Base-by-base conservation (phyloP, 176 grass and related monocot genomes). In the Poa pratensis region DNA sequence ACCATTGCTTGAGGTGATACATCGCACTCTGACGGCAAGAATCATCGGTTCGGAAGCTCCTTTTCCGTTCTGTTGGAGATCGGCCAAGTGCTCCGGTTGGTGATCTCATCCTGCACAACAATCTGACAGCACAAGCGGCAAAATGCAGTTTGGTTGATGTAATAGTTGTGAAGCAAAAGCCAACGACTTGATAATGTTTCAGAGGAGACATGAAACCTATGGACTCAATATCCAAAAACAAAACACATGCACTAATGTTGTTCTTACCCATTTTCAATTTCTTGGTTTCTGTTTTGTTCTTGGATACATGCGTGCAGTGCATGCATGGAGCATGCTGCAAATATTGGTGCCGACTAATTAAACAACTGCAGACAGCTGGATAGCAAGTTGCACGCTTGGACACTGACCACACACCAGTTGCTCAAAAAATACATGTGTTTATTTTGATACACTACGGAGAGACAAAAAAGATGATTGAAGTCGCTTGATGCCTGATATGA, bases 311-410 rank as follows among this genome's bases (percentile, higher is more conserved):
- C 20, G 22, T 48, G 61, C 43, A 10, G 2, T 48, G 4, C 42
- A 73, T 49, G 70, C 70, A 50, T 78, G 24, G 32, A 78, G 53
- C 78, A 37, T 77, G 78, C 53, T 81, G 66, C 46, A 85, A 22
- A 65, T 32, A 77, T 32, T 39, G 59, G 57, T 60, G 66, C 73
- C 61, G 45, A 66, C 45, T 61, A 20, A 79, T 76, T 73, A 75
- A 82, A 61, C 35, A 68, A 79, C 12, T 73, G 64, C 83, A 50
- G 48, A 50, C 48, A 89, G 63, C 14, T 66, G 11, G 18, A 66
- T 1, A 70, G 69, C 77, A 86, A 92, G 73, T 80, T 75, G 79
- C 82, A 82, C 78, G 75, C 55, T 74, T 90, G 80, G 80, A 90
- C 48, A 80, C 73, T 45, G 80, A 90, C 89, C 22, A 59, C 75